phyloP scores from a whole-genome alignment of 1,284 basidiomycete species.

The Stereum hirsutum region DNA sequence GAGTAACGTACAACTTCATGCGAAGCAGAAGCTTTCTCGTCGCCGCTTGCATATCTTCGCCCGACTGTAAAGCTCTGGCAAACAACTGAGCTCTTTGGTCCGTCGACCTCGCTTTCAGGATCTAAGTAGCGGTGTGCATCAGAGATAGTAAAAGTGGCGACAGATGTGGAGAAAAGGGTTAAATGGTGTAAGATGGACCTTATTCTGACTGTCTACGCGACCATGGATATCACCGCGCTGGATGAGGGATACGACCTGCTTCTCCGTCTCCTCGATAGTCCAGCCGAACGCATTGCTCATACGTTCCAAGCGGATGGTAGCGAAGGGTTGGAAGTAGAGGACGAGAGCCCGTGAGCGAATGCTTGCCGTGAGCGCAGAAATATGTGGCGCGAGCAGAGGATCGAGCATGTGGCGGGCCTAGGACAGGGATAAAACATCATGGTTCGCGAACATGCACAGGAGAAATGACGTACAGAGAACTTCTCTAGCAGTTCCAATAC shows the following conservation, averaged over 20 bases:
- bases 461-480: constrained; percentile 47
- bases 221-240: constrained; percentile 68
- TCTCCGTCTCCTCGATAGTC: constrained; percentile 58
- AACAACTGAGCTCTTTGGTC: constrained; percentile 72
- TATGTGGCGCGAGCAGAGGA: constrained; percentile 63
- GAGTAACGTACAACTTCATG: constrained; percentile 60
- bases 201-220: constrained; percentile 74
- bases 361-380: constrained; percentile 45
- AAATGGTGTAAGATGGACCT: constrained; percentile 31
- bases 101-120: constrained; percentile 64
- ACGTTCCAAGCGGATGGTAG: constrained; percentile 68
- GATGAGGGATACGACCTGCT: constrained; percentile 65
- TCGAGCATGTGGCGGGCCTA: constrained; percentile 72
- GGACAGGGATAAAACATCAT: not conserved
- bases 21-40: constrained; percentile 70
- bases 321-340: constrained; percentile 82
- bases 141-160: not conserved
- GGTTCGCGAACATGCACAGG: not conserved
- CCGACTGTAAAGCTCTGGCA: constrained; percentile 62
- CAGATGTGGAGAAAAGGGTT: not conserved
- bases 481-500: constrained; percentile 66
- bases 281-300: constrained; percentile 83
- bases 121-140: constrained; percentile 26
- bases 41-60: constrained; percentile 55
- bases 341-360: constrained; percentile 69